Evolutionary conservation across 2,329 filamentous ascomycete species (phyloP).

Genomic region (Fusarium sp.): DNA sequence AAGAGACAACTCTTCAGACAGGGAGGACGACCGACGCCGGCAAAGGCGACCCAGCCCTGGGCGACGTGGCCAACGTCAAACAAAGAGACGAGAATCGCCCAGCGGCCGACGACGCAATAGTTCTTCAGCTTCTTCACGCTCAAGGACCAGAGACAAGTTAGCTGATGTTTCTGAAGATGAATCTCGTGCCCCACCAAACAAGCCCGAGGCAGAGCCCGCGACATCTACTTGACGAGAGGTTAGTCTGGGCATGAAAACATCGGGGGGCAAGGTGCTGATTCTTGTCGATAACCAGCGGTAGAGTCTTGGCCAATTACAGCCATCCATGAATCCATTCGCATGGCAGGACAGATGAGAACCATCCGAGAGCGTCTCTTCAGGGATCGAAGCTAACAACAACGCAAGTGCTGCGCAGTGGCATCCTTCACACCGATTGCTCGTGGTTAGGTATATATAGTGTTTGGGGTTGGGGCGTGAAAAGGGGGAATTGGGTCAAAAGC

Average conservation of each 20-base stretch:
- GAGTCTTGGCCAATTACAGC: constrained; percentile 2
- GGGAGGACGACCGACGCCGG: constrained; percentile 18
- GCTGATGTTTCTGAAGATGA: constrained; percentile 65
- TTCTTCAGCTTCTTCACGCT: constrained; percentile 64
- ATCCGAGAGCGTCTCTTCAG: constrained; percentile 8
- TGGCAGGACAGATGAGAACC: constrained; percentile 29
- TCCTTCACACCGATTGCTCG: constrained; percentile 3
- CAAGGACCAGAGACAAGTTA: constrained; percentile 62
- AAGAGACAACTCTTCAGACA: constrained; percentile 26
- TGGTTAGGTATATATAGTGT: neutral
- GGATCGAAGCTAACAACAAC: constrained; percentile 30
- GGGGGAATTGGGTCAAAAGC: neutral
- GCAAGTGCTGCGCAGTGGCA: constrained; percentile 12
- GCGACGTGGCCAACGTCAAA: constrained; percentile 17
- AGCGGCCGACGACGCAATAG: constrained; percentile 58
- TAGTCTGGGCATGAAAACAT: constrained; percentile 21
- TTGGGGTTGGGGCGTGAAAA: neutral
- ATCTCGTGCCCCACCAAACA: constrained; percentile 34
- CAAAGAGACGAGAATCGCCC: constrained; percentile 30
- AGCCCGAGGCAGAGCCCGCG: constrained; percentile 25
- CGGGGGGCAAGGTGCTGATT: constrained; percentile 12
- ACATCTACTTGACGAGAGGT: constrained; percentile 34
- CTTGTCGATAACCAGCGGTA: neutral
- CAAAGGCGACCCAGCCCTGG: constrained; percentile 15
- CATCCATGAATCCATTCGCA: neutral